phyloP scores from a whole-genome alignment of 805 yeast species.

The Ogataea neopini region DNA sequence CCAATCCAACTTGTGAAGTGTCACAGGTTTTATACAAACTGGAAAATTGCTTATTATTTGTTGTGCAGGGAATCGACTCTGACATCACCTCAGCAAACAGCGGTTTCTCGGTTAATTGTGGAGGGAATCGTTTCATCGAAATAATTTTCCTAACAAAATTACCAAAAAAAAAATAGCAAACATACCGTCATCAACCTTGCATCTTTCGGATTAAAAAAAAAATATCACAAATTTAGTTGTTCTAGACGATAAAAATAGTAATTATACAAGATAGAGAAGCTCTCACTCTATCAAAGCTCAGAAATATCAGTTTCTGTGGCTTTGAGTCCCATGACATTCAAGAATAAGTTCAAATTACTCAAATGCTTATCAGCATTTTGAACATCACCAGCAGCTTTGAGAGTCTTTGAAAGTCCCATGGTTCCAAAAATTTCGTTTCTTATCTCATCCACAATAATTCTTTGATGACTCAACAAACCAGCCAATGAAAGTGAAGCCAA shows the following conservation, averaged over 20 bases:
- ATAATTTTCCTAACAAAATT: no score
- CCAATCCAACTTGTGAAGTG: no score
- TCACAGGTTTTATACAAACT: no score
- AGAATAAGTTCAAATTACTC: constrained; percentile 82
- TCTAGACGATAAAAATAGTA: background rate
- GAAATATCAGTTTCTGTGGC: constrained; percentile 88
- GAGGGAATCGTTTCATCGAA: no score
- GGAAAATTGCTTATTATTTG: no score
- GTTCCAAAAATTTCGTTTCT: constrained; percentile 91
- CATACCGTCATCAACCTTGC: background rate
- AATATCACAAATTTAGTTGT: background rate
- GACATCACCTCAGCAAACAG: no score
- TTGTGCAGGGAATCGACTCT: no score
- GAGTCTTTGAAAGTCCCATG: constrained; percentile 68
- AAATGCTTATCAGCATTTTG: constrained; percentile 55
- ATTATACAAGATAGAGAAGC: background rate
- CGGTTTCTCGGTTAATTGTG: no score
- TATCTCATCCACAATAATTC: constrained; percentile 90
- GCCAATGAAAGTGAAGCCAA: constrained; percentile 91
- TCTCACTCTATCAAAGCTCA: constrained; percentile 48
- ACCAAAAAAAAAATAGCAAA: background rate
- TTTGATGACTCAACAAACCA: constrained; percentile 86
- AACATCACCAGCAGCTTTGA: constrained; percentile 37
- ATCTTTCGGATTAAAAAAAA: background rate
- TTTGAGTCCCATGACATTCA: constrained; percentile 94